Evolutionary conservation across 2,329 filamentous ascomycete species (phyloP).

Genomic region (Dothiorella sarmentorum): DNA sequence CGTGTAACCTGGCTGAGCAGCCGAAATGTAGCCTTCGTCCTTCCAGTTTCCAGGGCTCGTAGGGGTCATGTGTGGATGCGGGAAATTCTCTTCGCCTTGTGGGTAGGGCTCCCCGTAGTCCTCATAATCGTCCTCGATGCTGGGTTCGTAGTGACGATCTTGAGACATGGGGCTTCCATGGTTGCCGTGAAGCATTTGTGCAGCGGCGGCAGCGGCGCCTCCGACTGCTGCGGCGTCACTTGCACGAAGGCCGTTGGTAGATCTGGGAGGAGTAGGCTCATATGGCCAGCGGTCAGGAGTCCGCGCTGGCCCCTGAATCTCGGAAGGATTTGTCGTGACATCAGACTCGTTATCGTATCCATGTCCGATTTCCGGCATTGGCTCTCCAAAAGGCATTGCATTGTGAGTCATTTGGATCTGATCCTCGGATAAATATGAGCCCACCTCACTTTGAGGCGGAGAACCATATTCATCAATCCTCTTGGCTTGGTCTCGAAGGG

Average conservation of each 20-base stretch:
- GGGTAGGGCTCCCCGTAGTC: conserved; percentile 29
- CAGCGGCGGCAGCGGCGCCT: conserved; percentile 51
- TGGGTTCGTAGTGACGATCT: conserved; percentile 33
- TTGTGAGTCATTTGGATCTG: conserved; percentile 62
- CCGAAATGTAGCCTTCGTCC: conserved; percentile 90
- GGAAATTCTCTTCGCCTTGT: conserved; percentile 22
- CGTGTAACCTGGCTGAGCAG: conserved; percentile 54
- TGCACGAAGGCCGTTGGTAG: conserved; percentile 30
- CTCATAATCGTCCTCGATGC: conserved; percentile 38
- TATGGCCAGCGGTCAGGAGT: conserved; percentile 55
- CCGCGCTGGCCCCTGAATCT: conserved; percentile 67
- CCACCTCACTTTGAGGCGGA: conserved; percentile 53
- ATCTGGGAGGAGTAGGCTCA: conserved; percentile 49
- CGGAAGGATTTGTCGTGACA: conserved; percentile 78
- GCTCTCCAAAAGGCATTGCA: conserved; percentile 64
- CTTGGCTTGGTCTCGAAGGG: conserved; percentile 38
- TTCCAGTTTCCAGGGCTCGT: conserved; percentile 56
- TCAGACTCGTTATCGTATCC: conserved; percentile 58
- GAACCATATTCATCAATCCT: conserved; percentile 41
- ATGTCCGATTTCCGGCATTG: conserved; percentile 75
- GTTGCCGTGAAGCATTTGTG: conserved; percentile 25
- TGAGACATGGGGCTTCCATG: conserved; percentile 27
- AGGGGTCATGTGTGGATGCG: conserved; percentile 24
- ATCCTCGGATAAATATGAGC: conserved; percentile 41
- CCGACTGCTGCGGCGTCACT: conserved; percentile 44